Evolutionary conservation across 2,329 filamentous ascomycete species (phyloP), one percentile per base, ranked within the genome.

Genomic region (Hypoxylon sp.): DNA sequence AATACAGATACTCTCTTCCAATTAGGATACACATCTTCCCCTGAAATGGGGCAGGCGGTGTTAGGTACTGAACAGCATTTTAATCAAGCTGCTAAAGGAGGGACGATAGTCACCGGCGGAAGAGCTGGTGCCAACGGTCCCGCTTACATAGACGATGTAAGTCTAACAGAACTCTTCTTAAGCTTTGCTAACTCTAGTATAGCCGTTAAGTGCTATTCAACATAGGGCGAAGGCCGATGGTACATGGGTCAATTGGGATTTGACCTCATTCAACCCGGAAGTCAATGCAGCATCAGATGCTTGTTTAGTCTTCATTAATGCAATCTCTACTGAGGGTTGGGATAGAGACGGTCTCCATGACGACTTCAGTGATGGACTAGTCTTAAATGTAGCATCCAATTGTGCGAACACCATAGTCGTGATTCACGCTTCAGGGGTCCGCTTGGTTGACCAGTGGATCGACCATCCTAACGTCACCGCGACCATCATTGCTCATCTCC

Each of bases 321-420:
- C 85, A 34, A 93, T 94, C 76, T 88, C 91, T 0, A 92, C 92
- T 0, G 94, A 97, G 79, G 92, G 91, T 0, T 93, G 87, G 78
- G 86, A 93, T 68, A 84, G 89, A 43, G 81, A 87, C 0, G 86
- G 86, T 10, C 85, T 96, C 21, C 86, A 87, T 52, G 92, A 97
- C 74, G 91, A 90, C 69, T 87, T 87, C 41, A 89, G 87, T 63
- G 89, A 92, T 66, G 78, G 79, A 0, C 80, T 92, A 0, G 83
- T 92, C 0, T 75, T 80, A 0, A 87, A 87, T 60, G 86, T 91
- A 0, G 89, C 90, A 0, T 79, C 80, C 0, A 83, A 85, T 61
- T 91, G 89, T 73, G 78, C 82, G 61, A 90, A 88, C 71, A 91
- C 89, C 2, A 82, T 91, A 5, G 90, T 91, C 1, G 79, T 89